Base-by-base conservation (phyloP, 305 asterid genomes). In the Fraxinus xanthoxyloides region DNA sequence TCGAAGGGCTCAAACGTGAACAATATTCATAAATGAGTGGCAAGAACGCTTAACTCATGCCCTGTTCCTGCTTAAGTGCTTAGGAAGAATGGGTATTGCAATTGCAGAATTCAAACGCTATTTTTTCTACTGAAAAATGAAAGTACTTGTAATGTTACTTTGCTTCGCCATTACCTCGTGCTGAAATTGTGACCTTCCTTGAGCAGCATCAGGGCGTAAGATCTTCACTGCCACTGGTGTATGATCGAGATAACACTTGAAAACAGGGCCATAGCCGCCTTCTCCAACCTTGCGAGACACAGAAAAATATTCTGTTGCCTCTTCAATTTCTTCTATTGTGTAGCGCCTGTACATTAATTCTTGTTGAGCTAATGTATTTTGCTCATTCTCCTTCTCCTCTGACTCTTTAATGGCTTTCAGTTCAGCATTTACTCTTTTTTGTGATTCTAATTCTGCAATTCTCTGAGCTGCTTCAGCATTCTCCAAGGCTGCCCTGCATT, bases 241-340 rank as follows among this genome's bases (percentile, higher is more conserved):
- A 80, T 92, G 96, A 83, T 95, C 98, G 38, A 95, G 98, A 79
- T 84, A 51, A 36, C 98, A 92, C 87, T 87, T 95, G 32, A 77
- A 95, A 35, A 95, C 98, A 21, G 98, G 98, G 48, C 98, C 98
- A 83, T 95, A 95, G 48, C 98, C 98, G 0, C 98, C 98, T 87
- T 95, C 98, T 15, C 98, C 98, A 78, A 95, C 89, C 88, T 95
- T 93, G 72, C 88, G 86, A 24, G 87, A 79, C 10, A 84, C 87
- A 0, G 82, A 21, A 81, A 95, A 92, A 81, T 76, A 86, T 7
- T 90, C 90, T 0, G 98, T 95, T 9, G 98, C 97, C 56, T 84
- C 89, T 83, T 93, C 98, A 19, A 95, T 95, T 34, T 95, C 97
- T 7, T 95, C 98, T 48, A 93, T 91, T 67, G 84, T 48, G 82